Evolutionary conservation across 2,329 filamentous ascomycete species (phyloP).

Genomic region (Xylariaceae sp.): DNA sequence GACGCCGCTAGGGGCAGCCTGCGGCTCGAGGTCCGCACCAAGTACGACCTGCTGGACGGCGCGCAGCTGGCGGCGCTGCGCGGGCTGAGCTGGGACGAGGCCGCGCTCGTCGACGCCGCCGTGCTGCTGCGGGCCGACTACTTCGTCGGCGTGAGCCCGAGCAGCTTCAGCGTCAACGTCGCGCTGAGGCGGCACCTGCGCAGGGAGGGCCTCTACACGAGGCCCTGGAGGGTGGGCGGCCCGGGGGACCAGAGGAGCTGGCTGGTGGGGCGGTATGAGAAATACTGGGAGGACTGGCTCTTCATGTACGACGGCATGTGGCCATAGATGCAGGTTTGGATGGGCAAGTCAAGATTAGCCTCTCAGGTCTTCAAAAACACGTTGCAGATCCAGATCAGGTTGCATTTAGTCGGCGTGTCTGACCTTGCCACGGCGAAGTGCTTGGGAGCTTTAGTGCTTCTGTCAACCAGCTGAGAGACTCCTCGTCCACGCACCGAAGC

Average conservation of each 20-base stretch:
- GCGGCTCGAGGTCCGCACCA: slow-evolving; percentile 27
- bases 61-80: slow-evolving; percentile 23
- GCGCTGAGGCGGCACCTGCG: slow-evolving; percentile 36
- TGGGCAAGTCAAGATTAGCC: no score
- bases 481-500: no score
- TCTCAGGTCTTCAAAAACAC: no score
- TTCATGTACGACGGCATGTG: slow-evolving; percentile 40
- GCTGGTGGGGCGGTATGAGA: slow-evolving; percentile 33
- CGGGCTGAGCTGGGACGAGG: slow-evolving; percentile 34
- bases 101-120: slow-evolving; percentile 33
- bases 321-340: slow-evolving; percentile 19
- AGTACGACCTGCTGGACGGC: slow-evolving; percentile 26
- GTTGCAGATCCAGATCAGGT: no score
- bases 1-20: slow-evolving; percentile 4
- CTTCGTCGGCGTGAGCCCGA: slow-evolving; percentile 37
- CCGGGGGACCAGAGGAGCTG: slow-evolving; percentile 33
- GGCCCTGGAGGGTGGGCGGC: slow-evolving; percentile 33
- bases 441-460: no score
- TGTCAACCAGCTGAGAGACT: no score
- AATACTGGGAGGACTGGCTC: slow-evolving; percentile 40
- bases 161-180: slow-evolving; percentile 40
- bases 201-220: slow-evolving; percentile 28
- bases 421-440: no score
- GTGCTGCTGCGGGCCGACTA: slow-evolving; percentile 30
- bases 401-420: no score